Percentiles rank a stretch among this genome's conserved stretches.
Conservation (phyloP, 257 asterid species). For the Solanum sejunctum region DNA sequence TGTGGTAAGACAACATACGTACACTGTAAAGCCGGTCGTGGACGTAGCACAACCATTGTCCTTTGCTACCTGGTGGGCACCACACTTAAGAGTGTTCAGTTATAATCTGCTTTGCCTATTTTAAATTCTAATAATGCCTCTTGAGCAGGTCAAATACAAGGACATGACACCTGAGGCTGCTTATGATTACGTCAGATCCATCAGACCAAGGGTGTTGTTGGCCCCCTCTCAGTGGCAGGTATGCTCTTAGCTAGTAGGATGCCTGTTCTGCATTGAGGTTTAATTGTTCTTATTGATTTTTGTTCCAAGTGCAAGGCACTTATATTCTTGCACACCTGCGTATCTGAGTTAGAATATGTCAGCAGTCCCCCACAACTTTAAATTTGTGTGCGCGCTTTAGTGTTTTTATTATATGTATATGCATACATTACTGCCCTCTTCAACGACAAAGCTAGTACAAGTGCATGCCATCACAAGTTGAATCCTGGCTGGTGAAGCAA, state of each 20-base stretch:
- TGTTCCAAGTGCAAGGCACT: neutral
- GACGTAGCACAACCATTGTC: slow-evolving; percentile 93
- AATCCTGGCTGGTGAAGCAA: neutral
- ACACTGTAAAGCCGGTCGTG: slow-evolving; percentile 97
- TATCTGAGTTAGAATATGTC: neutral
- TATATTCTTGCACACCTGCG: neutral
- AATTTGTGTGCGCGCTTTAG: neutral
- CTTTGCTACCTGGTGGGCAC: slow-evolving; percentile 76
- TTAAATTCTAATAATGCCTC: neutral
- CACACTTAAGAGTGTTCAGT: neutral
- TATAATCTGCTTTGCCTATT: neutral
- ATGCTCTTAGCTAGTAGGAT: neutral
- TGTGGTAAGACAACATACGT: slow-evolving; percentile 70
- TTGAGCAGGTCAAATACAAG: slow-evolving; percentile 63
- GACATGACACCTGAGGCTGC: slow-evolving; percentile 70
- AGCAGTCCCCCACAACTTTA: neutral
- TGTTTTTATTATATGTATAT: neutral
- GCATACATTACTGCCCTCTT: neutral
- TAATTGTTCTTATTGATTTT: neutral
- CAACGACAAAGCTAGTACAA: neutral
- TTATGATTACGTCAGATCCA: slow-evolving; percentile 56
- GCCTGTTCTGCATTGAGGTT: neutral
- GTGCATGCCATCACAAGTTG: neutral
- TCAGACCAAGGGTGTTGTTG: slow-evolving; percentile 71
- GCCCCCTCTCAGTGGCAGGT: slow-evolving; percentile 90